Evolutionary conservation across 352 stramenopile genomes (phyloP).

Genomic region (Phytophthora citrophthora): DNA sequence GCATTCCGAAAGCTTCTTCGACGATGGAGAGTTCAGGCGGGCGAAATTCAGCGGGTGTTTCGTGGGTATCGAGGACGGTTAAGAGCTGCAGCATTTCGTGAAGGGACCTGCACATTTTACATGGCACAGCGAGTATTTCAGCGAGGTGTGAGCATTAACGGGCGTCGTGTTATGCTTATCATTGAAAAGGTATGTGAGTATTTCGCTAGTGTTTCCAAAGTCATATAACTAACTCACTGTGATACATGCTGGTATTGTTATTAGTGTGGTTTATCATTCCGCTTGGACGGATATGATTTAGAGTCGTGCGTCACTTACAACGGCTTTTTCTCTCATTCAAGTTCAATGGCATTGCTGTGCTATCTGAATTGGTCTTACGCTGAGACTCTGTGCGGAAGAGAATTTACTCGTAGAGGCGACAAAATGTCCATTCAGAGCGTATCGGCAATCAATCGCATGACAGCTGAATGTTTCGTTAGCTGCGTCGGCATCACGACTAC

Average conservation of each 20-base stretch:
- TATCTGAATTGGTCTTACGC: slow-evolving; percentile 69
- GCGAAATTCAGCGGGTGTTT: slow-evolving; percentile 60
- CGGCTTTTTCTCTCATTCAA: slow-evolving; percentile 63
- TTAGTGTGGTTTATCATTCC: slow-evolving; percentile 74
- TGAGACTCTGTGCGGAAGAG: slow-evolving; percentile 44
- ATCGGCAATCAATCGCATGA: slow-evolving; percentile 41
- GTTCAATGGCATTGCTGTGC: slow-evolving; percentile 50
- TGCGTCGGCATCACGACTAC: slow-evolving; percentile 6
- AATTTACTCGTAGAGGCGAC: slow-evolving; percentile 45
- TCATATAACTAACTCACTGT: background rate
- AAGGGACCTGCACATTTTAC: slow-evolving; percentile 73
- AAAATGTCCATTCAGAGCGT: slow-evolving; percentile 44
- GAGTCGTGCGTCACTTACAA: slow-evolving; percentile 51
- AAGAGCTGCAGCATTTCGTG: slow-evolving; percentile 62
- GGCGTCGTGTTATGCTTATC: slow-evolving; percentile 50
- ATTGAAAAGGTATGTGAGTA: slow-evolving; percentile 59
- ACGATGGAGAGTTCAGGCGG: slow-evolving; percentile 40
- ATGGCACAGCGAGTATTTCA: slow-evolving; percentile 75
- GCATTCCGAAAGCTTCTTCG: slow-evolving; percentile 35
- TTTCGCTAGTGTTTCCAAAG: background rate
- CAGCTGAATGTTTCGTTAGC: slow-evolving; percentile 53
- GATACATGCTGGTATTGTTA: background rate
- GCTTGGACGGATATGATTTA: slow-evolving; percentile 64
- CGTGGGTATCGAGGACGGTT: slow-evolving; percentile 59
- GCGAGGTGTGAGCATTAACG: slow-evolving; percentile 58